Evolutionary conservation across 139 green algal species (phyloP), one percentile per base, ranked within the genome.

Genomic region (Pseudopediastrum boryanum): DNA sequence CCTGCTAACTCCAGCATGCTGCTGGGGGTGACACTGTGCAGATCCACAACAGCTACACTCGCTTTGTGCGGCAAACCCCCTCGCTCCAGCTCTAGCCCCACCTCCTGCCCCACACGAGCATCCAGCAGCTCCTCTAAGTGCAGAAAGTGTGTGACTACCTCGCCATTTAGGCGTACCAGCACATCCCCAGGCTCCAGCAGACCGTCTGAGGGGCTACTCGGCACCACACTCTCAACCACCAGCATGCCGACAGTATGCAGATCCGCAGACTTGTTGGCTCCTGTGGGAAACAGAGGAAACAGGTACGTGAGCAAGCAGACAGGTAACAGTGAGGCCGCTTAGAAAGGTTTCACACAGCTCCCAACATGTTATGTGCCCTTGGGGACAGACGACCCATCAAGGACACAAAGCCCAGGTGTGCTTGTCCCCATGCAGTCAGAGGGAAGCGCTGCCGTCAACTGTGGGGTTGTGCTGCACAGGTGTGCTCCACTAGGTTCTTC

Each of bases 101-200:
- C 78, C 33, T 63, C 61, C n/a, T 81, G 38, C 1, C 77, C 83
- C 36, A 95, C 90, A 38, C 67, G 41, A 2, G 79, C 81, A 70
- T 98, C 94, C 70, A 98, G 81, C 52, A 94, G 41, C 39, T 90
- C 86, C 79, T 97, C 94, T 71, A 98, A 76, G 8, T 75, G 67
- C 62, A 95, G 74, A 79, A 98, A 98, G 62, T 96, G 85, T 1
- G 89, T 94, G 0, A 94, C 82, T 44, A 94, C 85, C 77, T 89
- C 16, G 13, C 81, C 87, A 23, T 89, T 78, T 13, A 94, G 46
- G 12, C 81, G 59, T 51, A 97, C 89, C 31, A 98, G 88, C 48
- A 98, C 86, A 56, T 98, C 94, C 0, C 94, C 94, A n/a, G 81
- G 86, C 86, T 98, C 89, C 48, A 98, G 88, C 44, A 84, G 41